Evolutionary conservation across 305 asterid species (phyloP).

Genomic region (Rubia balearica): DNA sequence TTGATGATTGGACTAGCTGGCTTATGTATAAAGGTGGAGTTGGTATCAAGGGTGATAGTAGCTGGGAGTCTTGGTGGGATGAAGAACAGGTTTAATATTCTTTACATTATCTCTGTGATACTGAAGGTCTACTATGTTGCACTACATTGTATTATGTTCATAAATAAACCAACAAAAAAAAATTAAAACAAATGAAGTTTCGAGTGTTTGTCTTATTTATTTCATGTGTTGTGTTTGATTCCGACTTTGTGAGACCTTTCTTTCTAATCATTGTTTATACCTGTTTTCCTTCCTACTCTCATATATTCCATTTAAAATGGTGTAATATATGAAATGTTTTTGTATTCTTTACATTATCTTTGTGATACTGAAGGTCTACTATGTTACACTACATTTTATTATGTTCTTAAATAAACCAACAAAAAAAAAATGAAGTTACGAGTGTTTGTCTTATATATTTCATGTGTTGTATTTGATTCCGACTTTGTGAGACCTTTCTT

Average conservation of each 20-base stretch:
- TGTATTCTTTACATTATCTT: background rate
- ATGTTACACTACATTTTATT: background rate
- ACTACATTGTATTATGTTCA: background rate
- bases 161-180: background rate
- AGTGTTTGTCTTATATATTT: background rate
- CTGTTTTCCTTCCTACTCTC: background rate
- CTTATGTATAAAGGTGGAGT: conserved; percentile 98
- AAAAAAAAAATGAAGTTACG: background rate
- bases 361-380: background rate
- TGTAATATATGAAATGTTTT: background rate
- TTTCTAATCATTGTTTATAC: conserved; percentile 1
- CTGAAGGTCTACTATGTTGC: background rate
- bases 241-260: background rate
- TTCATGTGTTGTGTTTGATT: background rate
- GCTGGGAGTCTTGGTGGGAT: conserved; percentile 99
- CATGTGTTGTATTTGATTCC: background rate
- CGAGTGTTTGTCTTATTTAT: background rate
- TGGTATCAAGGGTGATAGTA: conserved; percentile 87
- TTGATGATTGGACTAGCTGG: conserved; percentile 99
- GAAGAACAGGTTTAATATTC: conserved; percentile 79
- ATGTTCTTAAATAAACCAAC: background rate
- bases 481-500: background rate
- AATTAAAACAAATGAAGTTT: background rate
- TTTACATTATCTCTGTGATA: background rate
- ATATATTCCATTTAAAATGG: background rate